Evolutionary conservation across 352 stramenopile genomes (phyloP).

Genomic region (Phytophthora sojae): DNA sequence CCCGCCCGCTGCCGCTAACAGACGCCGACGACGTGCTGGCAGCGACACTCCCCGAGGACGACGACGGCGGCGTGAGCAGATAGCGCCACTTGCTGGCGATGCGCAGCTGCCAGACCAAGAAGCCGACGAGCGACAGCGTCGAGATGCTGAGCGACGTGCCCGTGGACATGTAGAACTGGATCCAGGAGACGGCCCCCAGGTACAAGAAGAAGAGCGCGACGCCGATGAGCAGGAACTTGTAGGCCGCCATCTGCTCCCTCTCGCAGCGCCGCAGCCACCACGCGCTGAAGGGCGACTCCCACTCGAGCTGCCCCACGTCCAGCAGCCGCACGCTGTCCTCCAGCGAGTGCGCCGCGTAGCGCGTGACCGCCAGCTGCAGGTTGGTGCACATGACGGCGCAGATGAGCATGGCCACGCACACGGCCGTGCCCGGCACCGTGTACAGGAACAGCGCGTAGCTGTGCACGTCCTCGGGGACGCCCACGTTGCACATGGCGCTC

Average conservation of each 20-base stretch:
- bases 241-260: slow-evolving; percentile 71
- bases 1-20: neutral
- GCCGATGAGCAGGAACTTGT: slow-evolving; percentile 76
- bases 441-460: slow-evolving; percentile 54
- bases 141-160: slow-evolving; percentile 55
- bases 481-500: slow-evolving; percentile 73
- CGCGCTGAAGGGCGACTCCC: slow-evolving; percentile 60
- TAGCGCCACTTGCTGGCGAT: slow-evolving; percentile 83
- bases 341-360: slow-evolving; percentile 63
- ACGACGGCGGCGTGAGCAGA: slow-evolving; percentile 57
- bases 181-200: slow-evolving; percentile 64
- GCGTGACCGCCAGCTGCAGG: slow-evolving; percentile 72
- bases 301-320: slow-evolving; percentile 55
- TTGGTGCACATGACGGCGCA: slow-evolving; percentile 74
- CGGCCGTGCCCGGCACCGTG: slow-evolving; percentile 51
- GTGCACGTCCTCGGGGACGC: slow-evolving; percentile 45
- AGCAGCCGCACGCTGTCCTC: slow-evolving; percentile 61
- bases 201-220: slow-evolving; percentile 81
- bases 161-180: slow-evolving; percentile 69
- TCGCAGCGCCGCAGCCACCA: slow-evolving; percentile 80
- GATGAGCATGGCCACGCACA: slow-evolving; percentile 64
- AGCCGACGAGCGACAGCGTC: slow-evolving; percentile 51
- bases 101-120: slow-evolving; percentile 73
- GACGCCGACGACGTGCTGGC: neutral
- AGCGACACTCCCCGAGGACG: slow-evolving; percentile 12